Evolutionary conservation across 306 rosid species (phyloP).

Genomic region (Prunus davidiana): DNA sequence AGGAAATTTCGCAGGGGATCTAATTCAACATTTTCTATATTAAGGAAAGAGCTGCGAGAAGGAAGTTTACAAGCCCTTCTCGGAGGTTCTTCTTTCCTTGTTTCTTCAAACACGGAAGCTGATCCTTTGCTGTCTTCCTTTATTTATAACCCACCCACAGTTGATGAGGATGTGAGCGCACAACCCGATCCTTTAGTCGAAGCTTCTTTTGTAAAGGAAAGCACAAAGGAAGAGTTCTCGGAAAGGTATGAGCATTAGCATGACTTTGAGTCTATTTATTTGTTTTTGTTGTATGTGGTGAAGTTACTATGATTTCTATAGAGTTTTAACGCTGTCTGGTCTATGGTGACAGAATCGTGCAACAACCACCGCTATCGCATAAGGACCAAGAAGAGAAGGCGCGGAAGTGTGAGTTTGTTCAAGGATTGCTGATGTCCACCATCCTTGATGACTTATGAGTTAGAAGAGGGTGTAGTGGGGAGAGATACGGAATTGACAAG

Average conservation of each 20-base stretch:
- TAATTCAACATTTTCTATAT: too few relatives aligned
- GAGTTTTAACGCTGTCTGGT: background rate
- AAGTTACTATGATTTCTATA: background rate
- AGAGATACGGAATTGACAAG: background rate
- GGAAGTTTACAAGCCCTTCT: too few relatives aligned
- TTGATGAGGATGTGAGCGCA: constrained; percentile 39
- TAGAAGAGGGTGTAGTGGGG: background rate
- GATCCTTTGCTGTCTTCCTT: constrained; percentile 84
- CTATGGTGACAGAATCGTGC: constrained; percentile 48
- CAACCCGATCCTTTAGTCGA: constrained; percentile 43
- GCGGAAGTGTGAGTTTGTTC: constrained; percentile 68
- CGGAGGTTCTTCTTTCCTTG: too few relatives aligned
- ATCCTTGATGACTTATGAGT: constrained; percentile 62
- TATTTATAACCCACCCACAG: constrained; percentile 53
- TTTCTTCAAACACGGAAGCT: constrained; percentile 61
- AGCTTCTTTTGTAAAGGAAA: constrained; percentile 40
- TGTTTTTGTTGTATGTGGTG: background rate
- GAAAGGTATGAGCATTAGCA: constrained; percentile 41
- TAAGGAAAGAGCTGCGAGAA: too few relatives aligned
- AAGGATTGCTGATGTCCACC: constrained; percentile 77
- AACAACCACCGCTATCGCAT: constrained; percentile 38
- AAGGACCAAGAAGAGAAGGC: constrained; percentile 71
- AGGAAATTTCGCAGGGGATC: too few relatives aligned
- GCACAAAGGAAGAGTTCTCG: constrained; percentile 33
- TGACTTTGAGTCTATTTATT: background rate